These are phyloP conservation scores for Pestalotiopsis sp. DNA, from an alignment of 2,329 filamentous ascomycete species.

Conservation along the genomic window DNA sequence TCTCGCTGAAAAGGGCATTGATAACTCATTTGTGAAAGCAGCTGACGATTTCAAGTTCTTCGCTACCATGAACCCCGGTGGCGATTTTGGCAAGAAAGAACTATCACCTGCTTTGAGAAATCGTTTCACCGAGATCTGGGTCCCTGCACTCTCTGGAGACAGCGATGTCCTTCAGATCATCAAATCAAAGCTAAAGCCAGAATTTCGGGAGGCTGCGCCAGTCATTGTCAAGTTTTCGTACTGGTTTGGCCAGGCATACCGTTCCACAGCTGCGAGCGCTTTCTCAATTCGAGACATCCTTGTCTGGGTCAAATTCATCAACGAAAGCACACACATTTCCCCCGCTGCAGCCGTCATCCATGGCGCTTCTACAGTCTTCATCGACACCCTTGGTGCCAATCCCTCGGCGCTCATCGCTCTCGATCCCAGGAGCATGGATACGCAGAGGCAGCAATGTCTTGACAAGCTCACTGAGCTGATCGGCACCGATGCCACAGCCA, in stretches of 20 bases:
- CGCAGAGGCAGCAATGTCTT: slow-evolving; percentile 75
- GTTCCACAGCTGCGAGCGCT: slow-evolving; percentile 71
- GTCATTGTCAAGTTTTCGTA: slow-evolving; percentile 84
- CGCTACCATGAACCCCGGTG: slow-evolving; percentile 98
- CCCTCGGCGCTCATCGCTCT: slow-evolving; percentile 84
- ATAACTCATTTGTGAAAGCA: slow-evolving; percentile 79
- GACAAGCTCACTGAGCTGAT: slow-evolving; percentile 71
- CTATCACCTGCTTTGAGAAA: slow-evolving; percentile 93
- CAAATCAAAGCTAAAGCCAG: slow-evolving; percentile 67
- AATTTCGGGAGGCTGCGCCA: slow-evolving; percentile 60
- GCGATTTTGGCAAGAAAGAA: slow-evolving; percentile 97
- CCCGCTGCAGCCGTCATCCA: slow-evolving; percentile 64
- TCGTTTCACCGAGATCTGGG: slow-evolving; percentile 98
- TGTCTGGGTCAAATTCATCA: slow-evolving; percentile 92
- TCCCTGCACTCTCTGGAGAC: slow-evolving; percentile 81
- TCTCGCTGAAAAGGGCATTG: slow-evolving; percentile 89
- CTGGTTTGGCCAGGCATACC: slow-evolving; percentile 88
- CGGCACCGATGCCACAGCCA: slow-evolving; percentile 58
- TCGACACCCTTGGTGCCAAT: slow-evolving; percentile 94
- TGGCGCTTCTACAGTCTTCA: slow-evolving; percentile 92
- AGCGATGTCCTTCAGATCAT: slow-evolving; percentile 91
- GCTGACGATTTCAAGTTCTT: slow-evolving; percentile 88
- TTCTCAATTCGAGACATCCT: slow-evolving; percentile 93
- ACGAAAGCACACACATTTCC: slow-evolving; percentile 54
- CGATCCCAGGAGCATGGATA: slow-evolving; percentile 68